Evolutionary conservation across 1,284 basidiomycete species (phyloP).

Genomic region (Trichosporon sp.): DNA sequence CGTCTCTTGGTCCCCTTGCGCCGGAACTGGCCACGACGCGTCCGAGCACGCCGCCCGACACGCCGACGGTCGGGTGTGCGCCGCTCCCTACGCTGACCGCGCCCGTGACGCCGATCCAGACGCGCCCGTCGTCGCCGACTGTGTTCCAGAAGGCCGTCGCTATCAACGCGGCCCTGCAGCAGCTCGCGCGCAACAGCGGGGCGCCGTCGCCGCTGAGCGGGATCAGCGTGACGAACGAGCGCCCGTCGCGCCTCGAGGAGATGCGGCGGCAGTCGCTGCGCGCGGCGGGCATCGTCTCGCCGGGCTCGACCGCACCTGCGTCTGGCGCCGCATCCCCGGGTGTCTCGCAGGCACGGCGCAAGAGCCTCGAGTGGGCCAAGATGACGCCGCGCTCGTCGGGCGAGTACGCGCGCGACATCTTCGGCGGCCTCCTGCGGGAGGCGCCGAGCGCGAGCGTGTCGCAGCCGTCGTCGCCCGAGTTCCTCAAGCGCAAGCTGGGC

Average conservation of each 20-base stretch:
- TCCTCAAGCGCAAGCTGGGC: not conserved
- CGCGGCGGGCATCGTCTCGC: not conserved
- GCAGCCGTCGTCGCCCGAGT: not conserved
- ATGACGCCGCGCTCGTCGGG: not conserved
- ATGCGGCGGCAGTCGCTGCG: not conserved
- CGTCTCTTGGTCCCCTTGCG: not conserved
- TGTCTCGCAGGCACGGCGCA: not conserved
- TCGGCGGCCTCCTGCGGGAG: not conserved
- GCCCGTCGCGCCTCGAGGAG: not conserved
- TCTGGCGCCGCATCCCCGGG: not conserved
- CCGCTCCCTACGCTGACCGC: not conserved
- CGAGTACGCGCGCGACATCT: not conserved
- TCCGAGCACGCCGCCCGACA: not conserved
- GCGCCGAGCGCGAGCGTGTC: not conserved
- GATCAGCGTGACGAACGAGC: not conserved
- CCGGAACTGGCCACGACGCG: not conserved
- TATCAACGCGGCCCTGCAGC: not conserved
- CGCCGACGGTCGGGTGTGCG: not conserved
- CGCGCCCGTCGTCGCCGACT: not conserved
- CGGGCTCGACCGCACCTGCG: not conserved
- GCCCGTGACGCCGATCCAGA: not conserved
- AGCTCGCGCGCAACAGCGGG: not conserved
- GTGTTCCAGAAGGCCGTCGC: not conserved
- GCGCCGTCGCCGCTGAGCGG: not conserved
- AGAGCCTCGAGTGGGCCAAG: not conserved